phyloP scores from a whole-genome alignment of 495 filamentous ascomycete genomes.

The Penicillium coffeae region DNA sequence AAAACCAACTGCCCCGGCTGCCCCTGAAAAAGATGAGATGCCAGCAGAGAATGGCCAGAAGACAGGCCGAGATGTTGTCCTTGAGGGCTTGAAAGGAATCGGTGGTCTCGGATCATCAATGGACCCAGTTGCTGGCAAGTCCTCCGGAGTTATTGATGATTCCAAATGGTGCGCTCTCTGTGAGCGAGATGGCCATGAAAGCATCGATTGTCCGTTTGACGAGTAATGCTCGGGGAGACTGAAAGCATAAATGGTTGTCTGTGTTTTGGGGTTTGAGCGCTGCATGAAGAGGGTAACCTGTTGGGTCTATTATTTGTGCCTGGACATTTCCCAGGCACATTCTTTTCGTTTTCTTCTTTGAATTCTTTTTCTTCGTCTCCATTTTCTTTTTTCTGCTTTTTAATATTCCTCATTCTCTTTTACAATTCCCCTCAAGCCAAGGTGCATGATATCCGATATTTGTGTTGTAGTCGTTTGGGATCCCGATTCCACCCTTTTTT shows the following conservation, averaged over 20 bases:
- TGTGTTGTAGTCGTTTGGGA: neutral
- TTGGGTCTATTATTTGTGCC: slow-evolving; percentile 4
- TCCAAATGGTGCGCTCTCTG: slow-evolving; percentile 96
- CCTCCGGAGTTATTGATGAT: slow-evolving; percentile 71
- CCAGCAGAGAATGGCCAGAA: slow-evolving; percentile 24
- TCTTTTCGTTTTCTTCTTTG: slow-evolving; percentile 7
- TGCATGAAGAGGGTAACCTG: slow-evolving; percentile 6
- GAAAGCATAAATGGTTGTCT: slow-evolving; percentile 7
- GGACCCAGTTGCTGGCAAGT: slow-evolving; percentile 68
- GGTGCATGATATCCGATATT: slow-evolving; percentile 8
- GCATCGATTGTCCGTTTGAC: slow-evolving; percentile 92
- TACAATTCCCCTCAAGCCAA: neutral
- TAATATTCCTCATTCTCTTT: too few relatives aligned
- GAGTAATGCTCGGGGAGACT: slow-evolving; percentile 54
- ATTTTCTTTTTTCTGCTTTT: neutral
- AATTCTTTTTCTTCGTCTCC: neutral
- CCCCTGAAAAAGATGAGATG: slow-evolving; percentile 10
- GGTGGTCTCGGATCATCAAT: slow-evolving; percentile 34
- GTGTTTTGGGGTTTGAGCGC: slow-evolving; percentile 5
- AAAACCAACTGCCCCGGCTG: slow-evolving; percentile 12
- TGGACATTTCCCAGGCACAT: slow-evolving; percentile 17
- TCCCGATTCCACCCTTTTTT: slow-evolving; percentile 7
- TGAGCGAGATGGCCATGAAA: slow-evolving; percentile 93
- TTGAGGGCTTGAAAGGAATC: slow-evolving; percentile 64
- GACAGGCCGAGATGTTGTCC: slow-evolving; percentile 51